A percentile compares a stretch with the other conserved stretches of the same genome.
Conservation (phyloP, 2,329 filamentous ascomycete species). For the Chrysosporium keratinophilum region DNA sequence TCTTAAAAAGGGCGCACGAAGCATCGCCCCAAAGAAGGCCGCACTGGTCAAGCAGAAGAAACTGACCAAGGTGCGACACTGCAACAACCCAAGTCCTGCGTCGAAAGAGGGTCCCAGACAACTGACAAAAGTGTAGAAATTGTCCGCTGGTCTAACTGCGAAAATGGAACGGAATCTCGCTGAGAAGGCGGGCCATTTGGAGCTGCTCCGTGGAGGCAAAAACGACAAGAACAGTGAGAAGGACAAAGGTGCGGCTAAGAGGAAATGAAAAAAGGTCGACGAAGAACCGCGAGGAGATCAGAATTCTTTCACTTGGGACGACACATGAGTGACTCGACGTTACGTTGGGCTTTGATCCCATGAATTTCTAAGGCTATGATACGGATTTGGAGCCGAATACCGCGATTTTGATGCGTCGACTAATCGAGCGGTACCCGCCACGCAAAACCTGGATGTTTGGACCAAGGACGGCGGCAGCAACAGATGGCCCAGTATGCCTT, state of each 20-base stretch:
- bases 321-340: no score
- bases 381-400: no score
- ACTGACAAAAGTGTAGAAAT: slow-evolving; percentile 40
- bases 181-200: slow-evolving; percentile 58
- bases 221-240: slow-evolving; percentile 39
- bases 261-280: not conserved
- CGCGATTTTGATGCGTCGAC: no score
- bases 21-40: slow-evolving; percentile 58
- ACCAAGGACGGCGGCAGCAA: no score
- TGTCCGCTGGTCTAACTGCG: slow-evolving; percentile 50
- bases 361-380: no score
- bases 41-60: slow-evolving; percentile 50
- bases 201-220: slow-evolving; percentile 57
- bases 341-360: no score
- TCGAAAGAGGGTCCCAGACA: not conserved
- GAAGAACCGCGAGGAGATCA: not conserved
- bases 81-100: not conserved
- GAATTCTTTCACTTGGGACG: no score
- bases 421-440: no score
- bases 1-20: slow-evolving; percentile 49
- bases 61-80: slow-evolving; percentile 46
- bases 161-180: slow-evolving; percentile 60
- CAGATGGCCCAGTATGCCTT: no score
- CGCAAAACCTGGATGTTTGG: no score
- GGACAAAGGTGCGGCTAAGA: slow-evolving; percentile 20